Conservation (phyloP, 352 stramenopile species). For the Phytopythium litorale region DNA sequence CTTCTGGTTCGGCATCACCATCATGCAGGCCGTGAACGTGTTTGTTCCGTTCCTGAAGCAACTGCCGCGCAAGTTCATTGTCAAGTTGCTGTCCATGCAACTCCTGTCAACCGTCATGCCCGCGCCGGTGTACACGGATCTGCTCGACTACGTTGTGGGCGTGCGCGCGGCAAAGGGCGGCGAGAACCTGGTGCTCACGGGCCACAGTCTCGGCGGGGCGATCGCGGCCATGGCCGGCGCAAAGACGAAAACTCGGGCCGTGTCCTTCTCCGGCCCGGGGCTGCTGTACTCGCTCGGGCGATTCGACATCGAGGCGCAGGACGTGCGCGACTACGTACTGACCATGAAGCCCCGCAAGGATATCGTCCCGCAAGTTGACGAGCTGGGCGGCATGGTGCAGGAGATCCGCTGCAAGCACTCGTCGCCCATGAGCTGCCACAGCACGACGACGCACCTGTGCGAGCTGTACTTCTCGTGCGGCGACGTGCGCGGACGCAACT, state of each 20-base stretch:
- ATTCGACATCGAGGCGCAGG: slow-evolving; percentile 53
- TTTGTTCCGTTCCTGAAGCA: slow-evolving; percentile 86
- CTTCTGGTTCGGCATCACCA: slow-evolving; percentile 84
- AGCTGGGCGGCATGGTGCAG: slow-evolving; percentile 72
- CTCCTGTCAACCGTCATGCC: slow-evolving; percentile 65
- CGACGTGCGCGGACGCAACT: slow-evolving; percentile 56
- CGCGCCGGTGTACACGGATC: slow-evolving; percentile 46
- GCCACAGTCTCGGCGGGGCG: slow-evolving; percentile 70
- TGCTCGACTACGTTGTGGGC: slow-evolving; percentile 50
- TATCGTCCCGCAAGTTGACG: slow-evolving; percentile 74
- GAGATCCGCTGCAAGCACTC: slow-evolving; percentile 72
- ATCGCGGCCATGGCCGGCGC: slow-evolving; percentile 76
- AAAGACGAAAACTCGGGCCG: slow-evolving; percentile 63
- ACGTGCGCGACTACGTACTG: slow-evolving; percentile 74
- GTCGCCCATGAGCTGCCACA: slow-evolving; percentile 67
- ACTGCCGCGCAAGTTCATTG: slow-evolving; percentile 60
- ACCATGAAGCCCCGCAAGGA: slow-evolving; percentile 78
- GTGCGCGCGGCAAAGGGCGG: slow-evolving; percentile 37
- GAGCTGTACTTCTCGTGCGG: slow-evolving; percentile 75
- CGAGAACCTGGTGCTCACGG: slow-evolving; percentile 66
- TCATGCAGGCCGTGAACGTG: slow-evolving; percentile 79
- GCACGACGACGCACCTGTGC: slow-evolving; percentile 67
- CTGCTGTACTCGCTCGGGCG: slow-evolving; percentile 69
- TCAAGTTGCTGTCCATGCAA: slow-evolving; percentile 72
- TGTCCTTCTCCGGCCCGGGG: slow-evolving; percentile 74